phyloP scores from a whole-genome alignment of 257 asterid species.

The Solanum megistacrolobum region DNA sequence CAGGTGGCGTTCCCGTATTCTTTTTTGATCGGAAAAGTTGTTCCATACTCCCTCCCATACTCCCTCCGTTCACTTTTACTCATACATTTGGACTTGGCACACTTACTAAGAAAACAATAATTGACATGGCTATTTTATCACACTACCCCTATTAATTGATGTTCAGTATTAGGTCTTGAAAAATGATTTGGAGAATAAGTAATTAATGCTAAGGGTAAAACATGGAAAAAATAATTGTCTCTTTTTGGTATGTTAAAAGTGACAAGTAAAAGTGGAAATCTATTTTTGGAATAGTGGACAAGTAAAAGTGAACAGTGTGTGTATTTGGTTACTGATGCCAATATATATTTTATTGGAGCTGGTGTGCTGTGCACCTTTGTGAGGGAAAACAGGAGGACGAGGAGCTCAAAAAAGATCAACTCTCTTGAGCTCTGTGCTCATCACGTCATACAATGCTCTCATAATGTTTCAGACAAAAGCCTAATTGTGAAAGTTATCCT shows the following conservation, averaged over 20 bases:
- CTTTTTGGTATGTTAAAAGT: neutral
- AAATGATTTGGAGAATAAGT: too few species aligned
- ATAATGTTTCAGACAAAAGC: neutral
- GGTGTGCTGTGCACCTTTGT: neutral
- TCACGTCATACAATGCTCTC: neutral
- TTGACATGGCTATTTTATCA: neutral
- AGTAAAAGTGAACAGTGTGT: neutral
- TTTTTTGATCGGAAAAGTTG: neutral
- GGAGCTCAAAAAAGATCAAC: neutral
- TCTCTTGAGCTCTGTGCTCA: neutral
- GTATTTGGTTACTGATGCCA: neutral
- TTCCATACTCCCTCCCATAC: neutral
- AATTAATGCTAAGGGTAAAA: too few species aligned
- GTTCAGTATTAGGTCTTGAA: neutral
- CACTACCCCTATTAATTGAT: neutral
- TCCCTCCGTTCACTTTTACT: neutral
- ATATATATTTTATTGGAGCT: neutral
- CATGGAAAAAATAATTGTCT: too few species aligned
- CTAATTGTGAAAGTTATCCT: neutral
- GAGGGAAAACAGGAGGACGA: neutral
- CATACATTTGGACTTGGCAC: neutral
- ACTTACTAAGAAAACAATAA: neutral
- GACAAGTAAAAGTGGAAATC: neutral
- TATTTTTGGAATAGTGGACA: neutral
- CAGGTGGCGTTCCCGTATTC: slow-evolving; percentile 38